A percentile compares a stretch with the other conserved stretches of the same genome.
phyloP scores from a whole-genome alignment of 1,139 yeast genomes.

The Suhomyces terraborum region DNA sequence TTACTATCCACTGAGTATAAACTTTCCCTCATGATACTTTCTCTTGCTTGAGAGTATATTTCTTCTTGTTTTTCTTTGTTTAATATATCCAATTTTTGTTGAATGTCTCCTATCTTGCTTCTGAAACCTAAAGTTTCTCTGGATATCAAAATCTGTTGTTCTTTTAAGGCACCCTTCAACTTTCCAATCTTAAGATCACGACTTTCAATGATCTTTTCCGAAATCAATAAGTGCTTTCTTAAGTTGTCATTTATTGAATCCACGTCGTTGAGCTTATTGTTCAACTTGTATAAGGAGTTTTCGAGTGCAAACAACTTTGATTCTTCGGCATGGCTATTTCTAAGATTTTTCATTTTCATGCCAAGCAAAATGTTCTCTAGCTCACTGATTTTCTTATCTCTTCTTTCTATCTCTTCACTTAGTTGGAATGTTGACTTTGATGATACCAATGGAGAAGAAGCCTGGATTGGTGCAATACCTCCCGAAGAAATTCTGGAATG shows the following conservation, averaged over 20 bases:
- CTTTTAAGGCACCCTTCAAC: slow-evolving; percentile 53
- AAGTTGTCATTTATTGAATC: slow-evolving; percentile 41
- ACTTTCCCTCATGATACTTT: slow-evolving; percentile 21
- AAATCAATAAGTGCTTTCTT: slow-evolving; percentile 46
- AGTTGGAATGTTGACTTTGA: slow-evolving; percentile 12
- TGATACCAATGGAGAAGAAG: slow-evolving; percentile 18
- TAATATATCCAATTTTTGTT: slow-evolving; percentile 37
- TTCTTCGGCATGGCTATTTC: slow-evolving; percentile 47
- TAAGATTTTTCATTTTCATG: slow-evolving; percentile 39
- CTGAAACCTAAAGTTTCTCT: slow-evolving; percentile 59
- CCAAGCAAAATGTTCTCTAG: slow-evolving; percentile 40
- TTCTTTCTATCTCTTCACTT: slow-evolving; percentile 32
- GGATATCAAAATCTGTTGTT: slow-evolving; percentile 51
- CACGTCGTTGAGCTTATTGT: slow-evolving; percentile 42
- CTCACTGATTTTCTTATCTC: slow-evolving; percentile 40
- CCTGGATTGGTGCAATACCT: slow-evolving; percentile 12
- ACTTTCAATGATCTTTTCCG: slow-evolving; percentile 60
- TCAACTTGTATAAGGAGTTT: slow-evolving; percentile 39
- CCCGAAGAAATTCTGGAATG: slow-evolving; percentile 11
- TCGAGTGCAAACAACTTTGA: slow-evolving; percentile 44
- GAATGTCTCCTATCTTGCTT: slow-evolving; percentile 46
- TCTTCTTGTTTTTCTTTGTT: slow-evolving; percentile 22
- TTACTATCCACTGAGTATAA: slow-evolving; percentile 21
- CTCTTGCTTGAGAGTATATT: slow-evolving; percentile 19
- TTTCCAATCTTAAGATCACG: slow-evolving; percentile 61